Base-by-base conservation (phyloP, 495 filamentous ascomycete genomes). In the Bathelium albidoporum region DNA sequence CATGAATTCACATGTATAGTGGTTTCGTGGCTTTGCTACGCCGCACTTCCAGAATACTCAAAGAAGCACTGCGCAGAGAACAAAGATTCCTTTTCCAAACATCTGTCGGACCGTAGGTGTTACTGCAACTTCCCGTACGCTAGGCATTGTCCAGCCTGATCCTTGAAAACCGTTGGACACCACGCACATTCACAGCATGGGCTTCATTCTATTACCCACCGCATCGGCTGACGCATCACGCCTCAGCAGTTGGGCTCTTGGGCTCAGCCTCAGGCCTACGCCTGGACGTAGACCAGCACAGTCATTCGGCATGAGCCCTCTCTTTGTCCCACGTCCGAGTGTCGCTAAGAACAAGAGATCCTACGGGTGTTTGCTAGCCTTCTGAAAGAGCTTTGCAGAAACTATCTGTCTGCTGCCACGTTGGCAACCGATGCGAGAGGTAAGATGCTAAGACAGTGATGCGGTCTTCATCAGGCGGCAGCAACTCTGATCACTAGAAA, bases 381-480 rank as follows among this genome's bases (percentile, higher is more conserved):
- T 29, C 24, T n/a, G 22, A 55, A 55, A 55, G 49, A 9, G 22
- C 49, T 55, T 55, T 29, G 49, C 49, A 55, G 49, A 55, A 9
- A 26, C 18, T 59, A 9, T 32, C 60, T 62, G 61, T 55, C 49
- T 55, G 24, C 49, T 55, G 49, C 49, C 49, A 55, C 53, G 53
- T 64, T 55, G 67, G 65, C 62, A 59, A 36, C 67, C 69, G 67
- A 63, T 59, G 55, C 36, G 34, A 59, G 29, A 55, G 49, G 49
- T 24, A 55, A 55, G 49, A 55, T 55, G 49, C 24, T 58, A 67
- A 65, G 63, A 69, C 67, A 68, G 63, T 69, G 67, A 66, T 69
- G 60, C 61, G 29, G 67, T n/a, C 31, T 49, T 34, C 28, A 24
- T 55, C 16, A 55, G 49, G 49, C 49, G 26, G 49, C 49, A 55